Percentiles rank a stretch among this genome's conserved stretches.
Evolutionary conservation across 202 grass and related monocot genomes (phyloP).

Genomic region (Cymbopogon flexuosus): DNA sequence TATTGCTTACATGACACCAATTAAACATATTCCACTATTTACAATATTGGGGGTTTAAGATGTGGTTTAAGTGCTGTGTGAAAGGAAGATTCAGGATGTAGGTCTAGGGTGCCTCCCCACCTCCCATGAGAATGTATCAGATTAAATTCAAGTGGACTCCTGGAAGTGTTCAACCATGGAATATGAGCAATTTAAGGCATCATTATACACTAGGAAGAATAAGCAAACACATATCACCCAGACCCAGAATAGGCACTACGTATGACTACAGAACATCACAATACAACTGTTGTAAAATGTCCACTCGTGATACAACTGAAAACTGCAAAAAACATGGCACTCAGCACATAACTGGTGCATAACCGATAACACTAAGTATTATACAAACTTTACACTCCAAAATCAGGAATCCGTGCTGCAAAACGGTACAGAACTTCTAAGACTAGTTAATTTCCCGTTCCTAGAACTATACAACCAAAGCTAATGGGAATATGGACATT

Average conservation of each 20-base stretch:
- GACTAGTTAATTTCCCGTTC: constrained; percentile 28
- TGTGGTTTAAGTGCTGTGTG: not conserved
- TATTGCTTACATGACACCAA: not conserved
- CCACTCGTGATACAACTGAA: constrained; percentile 9
- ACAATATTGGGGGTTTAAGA: not conserved
- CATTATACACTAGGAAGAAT: not conserved
- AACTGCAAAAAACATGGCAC: constrained; percentile 17
- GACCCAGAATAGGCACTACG: not conserved
- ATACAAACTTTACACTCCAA: constrained; percentile 44
- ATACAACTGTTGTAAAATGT: not conserved
- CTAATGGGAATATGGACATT: constrained; percentile 46
- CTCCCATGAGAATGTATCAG: not conserved
- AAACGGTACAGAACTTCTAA: constrained; percentile 23
- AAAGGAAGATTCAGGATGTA: not conserved
- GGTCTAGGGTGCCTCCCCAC: not conserved
- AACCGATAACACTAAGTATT: constrained; percentile 29
- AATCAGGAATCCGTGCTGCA: constrained; percentile 21
- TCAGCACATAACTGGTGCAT: not conserved
- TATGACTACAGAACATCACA: constrained; percentile 5
- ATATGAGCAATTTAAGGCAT: not conserved
- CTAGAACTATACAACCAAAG: constrained; percentile 45
- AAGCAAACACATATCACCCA: not conserved
- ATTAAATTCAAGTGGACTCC: not conserved
- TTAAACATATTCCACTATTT: not conserved
- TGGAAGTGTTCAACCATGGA: not conserved